Conservation (phyloP, 1,139 yeast genomes). For the Suhomyces bokatorum region DNA sequence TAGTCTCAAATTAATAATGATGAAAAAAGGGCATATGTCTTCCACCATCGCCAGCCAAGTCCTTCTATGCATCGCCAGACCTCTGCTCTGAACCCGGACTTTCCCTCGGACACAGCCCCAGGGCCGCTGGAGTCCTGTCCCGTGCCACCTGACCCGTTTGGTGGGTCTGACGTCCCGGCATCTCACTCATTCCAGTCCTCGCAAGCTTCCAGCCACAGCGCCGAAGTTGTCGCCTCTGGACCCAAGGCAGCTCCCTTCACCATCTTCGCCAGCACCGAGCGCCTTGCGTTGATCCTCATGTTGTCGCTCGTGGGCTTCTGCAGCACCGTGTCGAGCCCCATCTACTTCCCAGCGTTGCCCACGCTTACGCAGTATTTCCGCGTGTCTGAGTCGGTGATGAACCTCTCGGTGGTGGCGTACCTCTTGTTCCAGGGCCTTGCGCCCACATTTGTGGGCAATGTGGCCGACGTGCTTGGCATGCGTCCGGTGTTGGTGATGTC, state of each 20-base stretch:
- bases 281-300: slow-evolving; percentile 22
- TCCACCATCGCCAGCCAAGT: too few species aligned
- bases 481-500: slow-evolving; percentile 62
- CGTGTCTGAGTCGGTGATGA: slow-evolving; percentile 26
- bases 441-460: slow-evolving; percentile 62
- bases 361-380: slow-evolving; percentile 30
- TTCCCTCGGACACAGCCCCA: too few species aligned
- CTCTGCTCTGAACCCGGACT: too few species aligned
- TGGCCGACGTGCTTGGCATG: slow-evolving; percentile 72
- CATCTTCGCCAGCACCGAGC: slow-evolving; percentile 17
- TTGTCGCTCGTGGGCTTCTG: slow-evolving; percentile 39
- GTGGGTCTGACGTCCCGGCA: too few species aligned
- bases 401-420: slow-evolving; percentile 41
- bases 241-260: slow-evolving; percentile 14
- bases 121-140: too few species aligned
- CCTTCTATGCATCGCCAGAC: too few species aligned
- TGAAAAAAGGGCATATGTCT: too few species aligned
- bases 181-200: too few species aligned
- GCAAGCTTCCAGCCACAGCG: too few species aligned
- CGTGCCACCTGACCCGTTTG: too few species aligned
- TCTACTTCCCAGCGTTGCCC: slow-evolving; percentile 45
- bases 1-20: not conserved
- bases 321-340: slow-evolving; percentile 42
- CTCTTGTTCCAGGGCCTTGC: slow-evolving; percentile 39
- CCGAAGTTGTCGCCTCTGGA: too few species aligned